Percentiles rank a stretch among this genome's conserved stretches.
These are phyloP conservation scores for Suhomyces wounanorum DNA, from an alignment of 1,139 yeast species.

Conservation along the genomic window DNA sequence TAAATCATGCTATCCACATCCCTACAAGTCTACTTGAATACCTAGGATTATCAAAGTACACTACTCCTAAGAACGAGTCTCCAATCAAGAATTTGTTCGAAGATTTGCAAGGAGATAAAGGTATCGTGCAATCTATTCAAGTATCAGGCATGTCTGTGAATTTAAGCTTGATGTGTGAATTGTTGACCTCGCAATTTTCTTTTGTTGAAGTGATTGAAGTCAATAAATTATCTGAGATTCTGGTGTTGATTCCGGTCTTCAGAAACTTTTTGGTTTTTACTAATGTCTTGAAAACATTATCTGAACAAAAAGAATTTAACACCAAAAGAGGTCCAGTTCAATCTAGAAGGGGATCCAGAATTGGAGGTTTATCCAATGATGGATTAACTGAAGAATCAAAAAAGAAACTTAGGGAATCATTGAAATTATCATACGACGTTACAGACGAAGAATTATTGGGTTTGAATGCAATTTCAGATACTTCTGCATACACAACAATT, in stretches of 20 bases:
- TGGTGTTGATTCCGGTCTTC: constrained; percentile 30
- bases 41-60: constrained; percentile 25
- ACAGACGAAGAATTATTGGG: constrained; percentile 45
- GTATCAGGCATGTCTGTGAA: constrained; percentile 1
- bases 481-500: constrained; percentile 24
- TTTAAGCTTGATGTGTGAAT: constrained; percentile 12
- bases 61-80: constrained; percentile 3
- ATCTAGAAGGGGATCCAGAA: constrained; percentile 15
- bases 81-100: constrained; percentile 16
- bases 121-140: constrained; percentile 4
- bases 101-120: constrained; percentile 25
- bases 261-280: constrained; percentile 36
- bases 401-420: constrained; percentile 36
- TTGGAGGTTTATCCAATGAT: constrained; percentile 4
- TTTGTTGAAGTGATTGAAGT: constrained; percentile 27
- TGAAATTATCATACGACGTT: constrained; percentile 39
- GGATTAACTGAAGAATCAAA: constrained; percentile 26
- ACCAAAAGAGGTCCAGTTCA: not conserved
- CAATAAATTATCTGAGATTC: constrained; percentile 26
- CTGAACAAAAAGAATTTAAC: not conserved
- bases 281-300: constrained; percentile 19
- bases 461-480: constrained; percentile 32
- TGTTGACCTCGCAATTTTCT: constrained; percentile 15
- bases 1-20: constrained; percentile 29
- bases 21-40: constrained; percentile 35